Evolutionary conservation across 78 protist species (phyloP), one percentile per base, ranked within the genome.

Genomic region (Tieghemostelium lacteum): DNA sequence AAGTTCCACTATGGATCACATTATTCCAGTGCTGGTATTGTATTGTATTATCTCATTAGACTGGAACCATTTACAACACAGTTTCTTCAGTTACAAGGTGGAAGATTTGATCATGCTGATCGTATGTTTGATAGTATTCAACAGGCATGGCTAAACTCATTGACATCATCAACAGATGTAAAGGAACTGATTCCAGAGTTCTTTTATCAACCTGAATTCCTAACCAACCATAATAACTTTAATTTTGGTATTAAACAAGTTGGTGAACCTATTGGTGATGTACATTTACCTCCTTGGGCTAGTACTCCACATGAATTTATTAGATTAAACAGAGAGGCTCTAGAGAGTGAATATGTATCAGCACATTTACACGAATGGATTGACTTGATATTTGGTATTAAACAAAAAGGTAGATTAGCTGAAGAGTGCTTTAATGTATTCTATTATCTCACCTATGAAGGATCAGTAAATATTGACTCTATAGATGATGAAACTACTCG

Each of bases 221-320:
- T 93, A 17, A 54, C 45, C 26, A 98, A 98, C 55, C 31, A 33
- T 3, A 94, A 97, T 77, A 6, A 34, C 20, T 70, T 91, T 37
- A 36, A 85, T 8, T 75, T 98, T 39, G 99, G 99, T 50, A 33
- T 64, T 14, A 52, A 73, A 64, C 98, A 98, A 72, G 69, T 72
- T 31, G 97, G 96, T 0, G 60, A 10, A 29, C 50, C 40, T 0
- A 87, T 97, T 7, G 92, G 62, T 24, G 93, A 94, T 36, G 99
- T 97, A 20, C 37, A 6, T 10, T 71, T 98, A 20, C 99, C 99
- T 24, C 96, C 96, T 16, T 98, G 99, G 99, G 99, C 99, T 4
- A 7, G 63, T 0, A 29, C 85, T 6, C 97, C 99, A 2, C 36
- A 92, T 3, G 93, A 71, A 24, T 97, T 98, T 49, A 85, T 98